phyloP scores from a whole-genome alignment of 306 rosid genomes.

The Quillaja saponaria region DNA sequence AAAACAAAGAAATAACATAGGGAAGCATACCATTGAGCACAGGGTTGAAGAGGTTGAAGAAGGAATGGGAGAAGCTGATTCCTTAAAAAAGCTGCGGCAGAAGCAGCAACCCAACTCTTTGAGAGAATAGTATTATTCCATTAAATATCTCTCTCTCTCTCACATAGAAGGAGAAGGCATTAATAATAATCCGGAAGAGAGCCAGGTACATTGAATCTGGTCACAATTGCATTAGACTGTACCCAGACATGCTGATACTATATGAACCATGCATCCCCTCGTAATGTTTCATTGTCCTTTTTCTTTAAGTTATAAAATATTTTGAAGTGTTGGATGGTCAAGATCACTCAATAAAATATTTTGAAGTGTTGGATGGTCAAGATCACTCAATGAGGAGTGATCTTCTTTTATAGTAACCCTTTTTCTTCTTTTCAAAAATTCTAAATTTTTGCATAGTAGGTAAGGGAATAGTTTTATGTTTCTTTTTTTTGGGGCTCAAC shows the following conservation, averaged over 20 bases:
- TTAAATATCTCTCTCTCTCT: background rate
- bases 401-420: no score
- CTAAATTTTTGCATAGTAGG: no score
- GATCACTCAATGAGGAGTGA: background rate
- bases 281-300: background rate
- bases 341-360: background rate
- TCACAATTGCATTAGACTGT: background rate
- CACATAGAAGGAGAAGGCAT: conserved; percentile 17
- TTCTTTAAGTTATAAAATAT: background rate
- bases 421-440: no score
- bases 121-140: conserved; percentile 22
- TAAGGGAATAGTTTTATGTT: no score
- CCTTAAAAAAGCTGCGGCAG: conserved; percentile 12
- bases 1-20: conserved; percentile 7
- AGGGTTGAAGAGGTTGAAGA: conserved; percentile 7
- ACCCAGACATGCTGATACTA: conserved; percentile 23
- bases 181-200: conserved; percentile 6
- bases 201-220: conserved; percentile 58
- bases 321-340: background rate
- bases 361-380: background rate
- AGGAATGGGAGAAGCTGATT: conserved; percentile 7
- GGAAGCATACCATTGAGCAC: conserved; percentile 32
- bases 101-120: background rate
- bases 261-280: background rate
- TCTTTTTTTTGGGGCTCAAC: no score